A percentile compares a stretch with the other conserved stretches of the same genome.
Evolutionary conservation across 2,329 filamentous ascomycete species (phyloP).

Genomic region (Alternaria sp.): DNA sequence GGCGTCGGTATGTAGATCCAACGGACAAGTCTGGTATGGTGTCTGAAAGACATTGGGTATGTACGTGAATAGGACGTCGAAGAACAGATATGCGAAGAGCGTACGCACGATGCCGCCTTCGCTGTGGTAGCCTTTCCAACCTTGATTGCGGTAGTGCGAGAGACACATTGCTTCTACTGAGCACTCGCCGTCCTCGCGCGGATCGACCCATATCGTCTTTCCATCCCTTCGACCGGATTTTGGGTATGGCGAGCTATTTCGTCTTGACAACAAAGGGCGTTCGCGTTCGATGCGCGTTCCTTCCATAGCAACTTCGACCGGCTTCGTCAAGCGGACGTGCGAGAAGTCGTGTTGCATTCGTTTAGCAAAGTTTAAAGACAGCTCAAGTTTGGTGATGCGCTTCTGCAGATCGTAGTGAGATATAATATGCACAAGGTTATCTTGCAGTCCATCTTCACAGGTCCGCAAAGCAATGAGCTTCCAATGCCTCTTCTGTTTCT

Average conservation of each 20-base stretch:
- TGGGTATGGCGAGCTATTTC: slow-evolving; percentile 43
- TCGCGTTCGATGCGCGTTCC: slow-evolving; percentile 79
- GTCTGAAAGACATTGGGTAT: slow-evolving; percentile 98
- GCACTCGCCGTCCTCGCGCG: slow-evolving; percentile 75
- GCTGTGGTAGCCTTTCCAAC: slow-evolving; percentile 94
- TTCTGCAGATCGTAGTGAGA: slow-evolving; percentile 96
- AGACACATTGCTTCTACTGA: slow-evolving; percentile 95
- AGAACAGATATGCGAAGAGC: slow-evolving; percentile 83
- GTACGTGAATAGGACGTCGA: slow-evolving; percentile 90
- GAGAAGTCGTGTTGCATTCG: slow-evolving; percentile 92
- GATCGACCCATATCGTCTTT: slow-evolving; percentile 90
- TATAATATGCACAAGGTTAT: slow-evolving; percentile 87
- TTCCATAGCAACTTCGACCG: slow-evolving; percentile 76
- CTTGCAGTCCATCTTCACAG: slow-evolving; percentile 86
- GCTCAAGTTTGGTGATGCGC: slow-evolving; percentile 89
- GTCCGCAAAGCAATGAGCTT: slow-evolving; percentile 77
- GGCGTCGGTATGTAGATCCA: slow-evolving; percentile 91
- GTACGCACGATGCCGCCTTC: slow-evolving; percentile 94
- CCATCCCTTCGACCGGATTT: slow-evolving; percentile 60
- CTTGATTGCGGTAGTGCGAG: slow-evolving; percentile 79
- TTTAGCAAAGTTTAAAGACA: slow-evolving; percentile 79
- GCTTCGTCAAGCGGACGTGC: slow-evolving; percentile 79
- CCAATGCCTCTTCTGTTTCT: slow-evolving; percentile 82
- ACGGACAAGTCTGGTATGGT: slow-evolving; percentile 88
- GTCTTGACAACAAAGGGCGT: slow-evolving; percentile 47